phyloP scores from a whole-genome alignment of 768 basidiomycete species.

The Termitomyces sp. region DNA sequence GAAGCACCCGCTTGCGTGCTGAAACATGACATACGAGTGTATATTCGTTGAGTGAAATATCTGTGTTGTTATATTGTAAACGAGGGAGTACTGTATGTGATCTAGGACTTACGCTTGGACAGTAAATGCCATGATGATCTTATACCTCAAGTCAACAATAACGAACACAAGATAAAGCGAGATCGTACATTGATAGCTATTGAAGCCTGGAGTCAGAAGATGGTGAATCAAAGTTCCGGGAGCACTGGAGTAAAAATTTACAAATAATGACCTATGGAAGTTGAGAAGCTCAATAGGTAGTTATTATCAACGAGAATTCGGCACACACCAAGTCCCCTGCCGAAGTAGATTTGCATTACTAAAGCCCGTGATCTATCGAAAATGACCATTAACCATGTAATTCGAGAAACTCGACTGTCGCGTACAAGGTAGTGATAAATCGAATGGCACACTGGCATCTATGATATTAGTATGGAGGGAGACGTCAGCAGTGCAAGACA shows the following conservation, averaged over 20 bases:
- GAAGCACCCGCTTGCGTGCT: not conserved
- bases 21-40: constrained; percentile 29
- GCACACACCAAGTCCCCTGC: constrained; percentile 38
- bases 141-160: not conserved
- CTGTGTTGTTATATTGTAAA: constrained; percentile 20
- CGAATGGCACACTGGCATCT: constrained; percentile 36
- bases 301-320: too few relatives aligned
- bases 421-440: constrained; percentile 44
- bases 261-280: constrained; percentile 34
- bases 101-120: constrained; percentile 36
- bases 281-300: too few relatives aligned
- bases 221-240: not conserved
- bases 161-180: not conserved
- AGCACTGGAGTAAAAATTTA: constrained; percentile 18
- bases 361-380: constrained; percentile 37
- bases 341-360: constrained; percentile 26
- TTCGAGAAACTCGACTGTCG: not conserved
- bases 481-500: not conserved
- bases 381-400: not conserved
- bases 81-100: not conserved
- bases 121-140: constrained; percentile 42
- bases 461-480: not conserved
- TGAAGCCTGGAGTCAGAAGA: constrained; percentile 27
- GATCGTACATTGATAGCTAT: constrained; percentile 36
- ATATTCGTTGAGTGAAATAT: constrained; percentile 41